These are phyloP conservation scores for Lentinula raphanica DNA, from an alignment of 768 basidiomycete species.

Conservation along the genomic window DNA sequence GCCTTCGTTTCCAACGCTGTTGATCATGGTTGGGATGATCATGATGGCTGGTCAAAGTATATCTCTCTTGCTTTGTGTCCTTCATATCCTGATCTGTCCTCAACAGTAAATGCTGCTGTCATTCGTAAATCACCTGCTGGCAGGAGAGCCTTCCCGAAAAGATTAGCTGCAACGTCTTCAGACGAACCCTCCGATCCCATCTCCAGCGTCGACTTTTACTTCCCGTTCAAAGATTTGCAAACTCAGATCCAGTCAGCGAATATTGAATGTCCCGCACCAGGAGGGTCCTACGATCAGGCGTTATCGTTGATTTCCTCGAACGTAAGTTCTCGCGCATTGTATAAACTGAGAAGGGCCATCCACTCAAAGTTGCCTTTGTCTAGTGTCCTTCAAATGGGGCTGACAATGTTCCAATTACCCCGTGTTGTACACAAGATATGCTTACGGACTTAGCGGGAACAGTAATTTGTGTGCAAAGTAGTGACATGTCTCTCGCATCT, in stretches of 20 bases:
- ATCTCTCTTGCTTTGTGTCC: neutral
- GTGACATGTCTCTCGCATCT: neutral
- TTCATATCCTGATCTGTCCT: neutral
- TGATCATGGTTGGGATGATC: neutral
- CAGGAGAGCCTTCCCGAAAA: neutral
- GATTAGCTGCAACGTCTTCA: neutral
- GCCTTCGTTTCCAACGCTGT: neutral
- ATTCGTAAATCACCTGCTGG: neutral
- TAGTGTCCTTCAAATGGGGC: neutral
- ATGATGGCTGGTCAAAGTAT: neutral
- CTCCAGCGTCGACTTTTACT: neutral
- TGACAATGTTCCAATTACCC: neutral
- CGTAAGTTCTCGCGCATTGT: neutral
- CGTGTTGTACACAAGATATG: slow-evolving; percentile 2
- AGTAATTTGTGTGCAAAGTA: neutral
- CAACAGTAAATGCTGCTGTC: neutral
- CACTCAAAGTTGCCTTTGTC: neutral
- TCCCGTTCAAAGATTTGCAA: neutral
- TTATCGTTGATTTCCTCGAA: neutral
- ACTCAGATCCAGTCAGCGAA: neutral
- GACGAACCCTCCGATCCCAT: neutral
- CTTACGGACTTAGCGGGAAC: neutral
- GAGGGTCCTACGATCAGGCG: neutral
- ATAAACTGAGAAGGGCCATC: neutral
- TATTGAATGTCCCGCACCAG: neutral